A percentile compares a stretch with the other conserved stretches of the same genome.
Evolutionary conservation across 1,284 basidiomycete species (phyloP).

Genomic region (Amylostereum areolatum): DNA sequence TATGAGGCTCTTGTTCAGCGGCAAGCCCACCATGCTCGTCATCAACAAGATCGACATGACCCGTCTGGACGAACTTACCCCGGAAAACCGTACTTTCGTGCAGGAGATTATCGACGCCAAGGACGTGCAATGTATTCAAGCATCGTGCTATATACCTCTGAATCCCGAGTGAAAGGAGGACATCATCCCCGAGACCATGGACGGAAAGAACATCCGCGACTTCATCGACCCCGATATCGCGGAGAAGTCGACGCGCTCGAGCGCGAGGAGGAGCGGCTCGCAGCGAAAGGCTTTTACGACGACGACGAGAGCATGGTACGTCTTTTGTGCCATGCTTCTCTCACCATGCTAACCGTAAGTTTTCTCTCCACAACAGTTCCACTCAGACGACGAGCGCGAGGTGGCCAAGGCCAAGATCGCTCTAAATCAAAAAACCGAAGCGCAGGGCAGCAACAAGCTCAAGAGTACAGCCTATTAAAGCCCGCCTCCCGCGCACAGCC

Average conservation of each 20-base stretch:
- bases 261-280: constrained; percentile 90
- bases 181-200: constrained; percentile 91
- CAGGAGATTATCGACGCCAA: constrained; percentile 79
- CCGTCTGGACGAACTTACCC: constrained; percentile 74
- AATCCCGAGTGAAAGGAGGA: constrained; percentile 97
- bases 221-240: constrained; percentile 98
- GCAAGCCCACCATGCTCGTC: constrained; percentile 88
- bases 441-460: constrained; percentile 83
- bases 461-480: constrained; percentile 86
- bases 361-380: constrained; percentile 46
- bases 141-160: constrained; percentile 84
- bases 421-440: constrained; percentile 71
- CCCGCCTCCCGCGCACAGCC: constrained; percentile 83
- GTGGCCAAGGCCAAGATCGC: constrained; percentile 61
- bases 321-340: constrained; percentile 7
- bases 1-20: constrained; percentile 90
- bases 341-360: constrained; percentile 1
- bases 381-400: constrained; percentile 90
- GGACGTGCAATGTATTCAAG: constrained; percentile 69
- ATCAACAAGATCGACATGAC: constrained; percentile 95
- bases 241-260: constrained; percentile 96
- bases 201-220: constrained; percentile 98
- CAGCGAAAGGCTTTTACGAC: constrained; percentile 94
- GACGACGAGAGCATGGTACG: constrained; percentile 79
- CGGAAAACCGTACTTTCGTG: constrained; percentile 72